Base-by-base conservation (phyloP, 2,329 filamentous ascomycete genomes). In the Leptoxyphium fumago region DNA sequence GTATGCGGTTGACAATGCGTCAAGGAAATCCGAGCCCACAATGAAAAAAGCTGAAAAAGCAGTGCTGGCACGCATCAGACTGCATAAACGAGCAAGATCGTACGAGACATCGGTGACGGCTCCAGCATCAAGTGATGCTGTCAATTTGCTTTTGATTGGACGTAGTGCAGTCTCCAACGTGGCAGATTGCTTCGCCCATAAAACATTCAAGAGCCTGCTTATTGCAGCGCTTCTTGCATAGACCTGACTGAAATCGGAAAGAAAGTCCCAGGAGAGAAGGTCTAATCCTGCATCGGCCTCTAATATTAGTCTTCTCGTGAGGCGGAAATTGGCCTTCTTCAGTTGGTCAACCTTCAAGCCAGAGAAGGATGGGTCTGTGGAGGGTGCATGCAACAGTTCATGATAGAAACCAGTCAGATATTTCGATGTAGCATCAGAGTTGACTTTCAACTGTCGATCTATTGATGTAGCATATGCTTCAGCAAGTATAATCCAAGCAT, bases 1-100 rank as follows among this genome's bases (percentile, higher is more conserved):
- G 61, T 80, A 88, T 48, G 78, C 78, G 41, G 67, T 66, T 32
- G 77, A 68, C 10, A 94, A 70, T 1, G 82, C 77, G 59, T 95
- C 89, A 15, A 94, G 63, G 53, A 91, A 89, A 62, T 95, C 89
- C 42, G 83, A 87, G 1, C 89, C 89, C 0, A 82, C 82, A 52
- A 94, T 74, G 54, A 94, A 80, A 52, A 84, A 69, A 6, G 66
- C 61, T 28, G 71, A 74, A 39, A 65, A 65, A 18, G 70, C 66
- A 0, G 76, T 68, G 5, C 79, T 84, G 6, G 67, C 69, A 51
- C 77, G 71, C 5, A 86, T 64, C 3, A 88, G 64, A 41, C 77
- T 70, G 46, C 78, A 82, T n/a, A 85, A 57, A 9, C 66, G 66
- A 40, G 69, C 69, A 29, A 87, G 65, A 0, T 17, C 13, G 2